Percentiles rank a stretch among this genome's conserved stretches.
These are phyloP conservation scores for Ascodesmis nigricans DNA, from an alignment of 495 filamentous ascomycete genomes.

Conservation along the genomic window DNA sequence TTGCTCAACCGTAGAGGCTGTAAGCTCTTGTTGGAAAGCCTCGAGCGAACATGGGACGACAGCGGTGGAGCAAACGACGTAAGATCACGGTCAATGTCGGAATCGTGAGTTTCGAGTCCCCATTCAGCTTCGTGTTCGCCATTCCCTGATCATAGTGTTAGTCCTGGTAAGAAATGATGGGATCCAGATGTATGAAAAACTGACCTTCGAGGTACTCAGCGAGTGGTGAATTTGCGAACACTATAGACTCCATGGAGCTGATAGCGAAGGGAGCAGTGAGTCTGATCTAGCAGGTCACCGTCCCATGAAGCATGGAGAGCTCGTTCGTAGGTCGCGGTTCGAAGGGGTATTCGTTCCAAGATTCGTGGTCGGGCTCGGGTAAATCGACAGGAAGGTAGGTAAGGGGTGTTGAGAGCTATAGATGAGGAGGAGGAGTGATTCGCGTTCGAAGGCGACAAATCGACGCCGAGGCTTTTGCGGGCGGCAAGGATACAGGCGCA, in stretches of 20 bases:
- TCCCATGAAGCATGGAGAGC: too few relatives aligned
- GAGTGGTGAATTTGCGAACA: slow-evolving; percentile 76
- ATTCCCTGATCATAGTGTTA: slow-evolving; percentile 17
- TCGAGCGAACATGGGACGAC: slow-evolving; percentile 25
- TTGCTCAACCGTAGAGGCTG: slow-evolving; percentile 12
- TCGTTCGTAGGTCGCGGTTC: too few relatives aligned
- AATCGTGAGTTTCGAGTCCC: slow-evolving; percentile 24
- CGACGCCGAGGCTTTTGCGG: too few relatives aligned
- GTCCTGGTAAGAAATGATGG: slow-evolving; percentile 10
- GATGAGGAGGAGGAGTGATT: too few relatives aligned
- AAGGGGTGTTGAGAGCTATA: too few relatives aligned
- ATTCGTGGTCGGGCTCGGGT: too few relatives aligned
- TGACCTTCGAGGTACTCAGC: slow-evolving; percentile 84
- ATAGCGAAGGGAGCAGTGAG: too few relatives aligned
- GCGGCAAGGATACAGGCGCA: too few relatives aligned
- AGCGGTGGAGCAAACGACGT: slow-evolving; percentile 8
- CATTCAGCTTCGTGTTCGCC: slow-evolving; percentile 29
- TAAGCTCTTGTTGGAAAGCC: slow-evolving; percentile 10
- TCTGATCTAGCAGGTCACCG: too few relatives aligned
- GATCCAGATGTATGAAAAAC: slow-evolving; percentile 11
- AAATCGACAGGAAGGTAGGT: too few relatives aligned
- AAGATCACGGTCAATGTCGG: slow-evolving; percentile 7
- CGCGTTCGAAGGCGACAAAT: too few relatives aligned
- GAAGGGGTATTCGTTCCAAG: too few relatives aligned
- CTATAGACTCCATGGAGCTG: slow-evolving; percentile 63